Conservation (phyloP, 2,329 filamentous ascomycete genomes). For the Trichoderma atroviride region DNA sequence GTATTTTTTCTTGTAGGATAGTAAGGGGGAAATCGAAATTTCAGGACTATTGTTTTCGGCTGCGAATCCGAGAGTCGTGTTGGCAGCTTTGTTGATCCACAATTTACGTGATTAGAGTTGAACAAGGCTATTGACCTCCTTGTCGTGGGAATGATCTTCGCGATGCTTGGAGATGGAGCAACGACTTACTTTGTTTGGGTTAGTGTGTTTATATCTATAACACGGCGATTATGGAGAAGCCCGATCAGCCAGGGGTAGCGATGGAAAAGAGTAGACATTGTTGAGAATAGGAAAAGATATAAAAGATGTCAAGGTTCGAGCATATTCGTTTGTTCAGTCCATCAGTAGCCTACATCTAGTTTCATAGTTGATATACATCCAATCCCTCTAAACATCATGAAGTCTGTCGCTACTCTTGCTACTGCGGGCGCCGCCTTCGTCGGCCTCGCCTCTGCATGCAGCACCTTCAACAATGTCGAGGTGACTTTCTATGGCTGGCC, state of each 20-base stretch:
- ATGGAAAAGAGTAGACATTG: background rate
- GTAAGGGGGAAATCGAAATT: background rate
- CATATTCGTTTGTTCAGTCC: background rate
- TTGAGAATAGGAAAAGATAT: background rate
- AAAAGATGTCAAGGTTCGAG: background rate
- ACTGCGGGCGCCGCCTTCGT: background rate
- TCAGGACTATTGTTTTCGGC: background rate
- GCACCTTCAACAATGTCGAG: conserved; percentile 24
- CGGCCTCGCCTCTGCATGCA: conserved; percentile 19
- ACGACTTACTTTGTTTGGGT: background rate
- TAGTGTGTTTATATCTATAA: background rate
- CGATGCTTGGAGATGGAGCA: background rate
- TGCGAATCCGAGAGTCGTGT: background rate
- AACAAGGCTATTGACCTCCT: background rate
- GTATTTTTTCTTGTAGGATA: background rate
- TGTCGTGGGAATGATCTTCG: background rate
- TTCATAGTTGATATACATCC: background rate
- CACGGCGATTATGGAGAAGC: background rate
- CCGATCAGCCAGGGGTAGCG: background rate
- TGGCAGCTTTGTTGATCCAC: background rate
- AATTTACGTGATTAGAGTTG: background rate
- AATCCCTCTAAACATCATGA: conserved; percentile 21
- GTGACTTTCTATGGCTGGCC: conserved; percentile 31
- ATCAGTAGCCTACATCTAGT: background rate
- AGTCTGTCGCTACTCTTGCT: conserved; percentile 23